A percentile compares a stretch with the other conserved stretches of the same genome.
Evolutionary conservation across 1,284 basidiomycete species (phyloP).

Genomic region (Serendipita sp.): DNA sequence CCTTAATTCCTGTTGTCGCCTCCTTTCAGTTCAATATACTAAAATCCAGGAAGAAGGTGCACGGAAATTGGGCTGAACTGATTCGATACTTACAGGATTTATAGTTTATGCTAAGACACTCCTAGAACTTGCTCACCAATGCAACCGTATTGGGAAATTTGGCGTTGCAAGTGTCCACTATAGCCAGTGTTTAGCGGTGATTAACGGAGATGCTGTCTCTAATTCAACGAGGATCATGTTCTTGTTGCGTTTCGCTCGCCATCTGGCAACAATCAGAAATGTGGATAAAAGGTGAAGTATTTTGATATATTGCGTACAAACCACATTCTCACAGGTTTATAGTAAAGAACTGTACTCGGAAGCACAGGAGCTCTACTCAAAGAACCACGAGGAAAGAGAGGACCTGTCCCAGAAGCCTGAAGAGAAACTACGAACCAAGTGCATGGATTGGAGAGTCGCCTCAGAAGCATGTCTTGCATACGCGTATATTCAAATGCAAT

Average conservation of each 20-base stretch:
- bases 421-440: constrained; percentile 43
- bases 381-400: background rate
- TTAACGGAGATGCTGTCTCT: constrained; percentile 24
- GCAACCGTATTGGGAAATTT: constrained; percentile 59
- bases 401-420: too few relatives aligned
- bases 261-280: constrained; percentile 48
- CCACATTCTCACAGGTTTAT: too few relatives aligned
- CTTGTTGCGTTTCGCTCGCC: constrained; percentile 51
- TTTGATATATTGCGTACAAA: constrained; percentile 6
- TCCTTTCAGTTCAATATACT: background rate
- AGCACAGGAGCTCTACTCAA: constrained; percentile 7
- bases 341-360: constrained; percentile 8
- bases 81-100: background rate
- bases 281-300: constrained; percentile 40
- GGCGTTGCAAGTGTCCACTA: constrained; percentile 53
- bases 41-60: background rate
- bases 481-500: constrained; percentile 50
- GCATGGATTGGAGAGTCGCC: constrained; percentile 46
- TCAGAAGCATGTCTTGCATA: constrained; percentile 58
- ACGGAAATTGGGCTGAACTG: background rate
- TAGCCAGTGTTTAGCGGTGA: constrained; percentile 34
- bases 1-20: constrained; percentile 12
- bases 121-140: constrained; percentile 60
- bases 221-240: constrained; percentile 38
- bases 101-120: constrained; percentile 54